These are phyloP conservation scores for Orbilia oligospora DNA, from an alignment of 2,329 filamentous ascomycete species.

Conservation along the genomic window DNA sequence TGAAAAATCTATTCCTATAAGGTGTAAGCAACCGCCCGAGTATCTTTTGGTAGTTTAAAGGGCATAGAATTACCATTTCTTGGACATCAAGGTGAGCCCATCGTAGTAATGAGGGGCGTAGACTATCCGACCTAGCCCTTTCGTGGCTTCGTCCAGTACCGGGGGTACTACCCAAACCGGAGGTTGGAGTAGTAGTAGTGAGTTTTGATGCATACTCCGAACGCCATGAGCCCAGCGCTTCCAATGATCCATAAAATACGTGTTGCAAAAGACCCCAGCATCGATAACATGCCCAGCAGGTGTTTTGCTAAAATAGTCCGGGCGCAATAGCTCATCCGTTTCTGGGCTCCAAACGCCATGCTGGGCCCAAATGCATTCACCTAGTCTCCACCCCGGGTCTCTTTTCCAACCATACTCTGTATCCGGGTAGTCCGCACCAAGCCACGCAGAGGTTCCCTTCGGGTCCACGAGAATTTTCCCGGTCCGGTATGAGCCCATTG, in stretches of 20 bases:
- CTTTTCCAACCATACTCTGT: conserved; percentile 90
- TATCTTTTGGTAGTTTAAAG: not conserved
- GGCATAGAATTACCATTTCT: conserved; percentile 78
- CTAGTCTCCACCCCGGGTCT: conserved; percentile 88
- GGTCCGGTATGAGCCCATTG: conserved; percentile 90
- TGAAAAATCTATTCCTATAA: conserved; percentile 86
- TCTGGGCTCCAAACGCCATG: conserved; percentile 93
- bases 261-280: conserved; percentile 89
- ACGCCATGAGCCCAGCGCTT: conserved; percentile 82
- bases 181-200: conserved; percentile 91
- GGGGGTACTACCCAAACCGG: conserved; percentile 94
- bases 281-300: conserved; percentile 83
- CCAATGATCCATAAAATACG: conserved; percentile 90
- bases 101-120: conserved; percentile 98
- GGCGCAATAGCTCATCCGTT: conserved; percentile 81
- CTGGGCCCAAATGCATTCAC: conserved; percentile 97
- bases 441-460: conserved; percentile 86
- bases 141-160: conserved; percentile 77
- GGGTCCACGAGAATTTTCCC: conserved; percentile 88
- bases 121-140: conserved; percentile 75
- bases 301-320: conserved; percentile 88
- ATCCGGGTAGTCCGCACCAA: conserved; percentile 86
- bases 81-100: conserved; percentile 94
- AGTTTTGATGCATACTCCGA: conserved; percentile 80
- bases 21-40: conserved; percentile 11